A percentile compares a stretch with the other conserved stretches of the same genome.
phyloP scores from a whole-genome alignment of 2,329 filamentous ascomycete species.

The Trichoderma sp. region DNA sequence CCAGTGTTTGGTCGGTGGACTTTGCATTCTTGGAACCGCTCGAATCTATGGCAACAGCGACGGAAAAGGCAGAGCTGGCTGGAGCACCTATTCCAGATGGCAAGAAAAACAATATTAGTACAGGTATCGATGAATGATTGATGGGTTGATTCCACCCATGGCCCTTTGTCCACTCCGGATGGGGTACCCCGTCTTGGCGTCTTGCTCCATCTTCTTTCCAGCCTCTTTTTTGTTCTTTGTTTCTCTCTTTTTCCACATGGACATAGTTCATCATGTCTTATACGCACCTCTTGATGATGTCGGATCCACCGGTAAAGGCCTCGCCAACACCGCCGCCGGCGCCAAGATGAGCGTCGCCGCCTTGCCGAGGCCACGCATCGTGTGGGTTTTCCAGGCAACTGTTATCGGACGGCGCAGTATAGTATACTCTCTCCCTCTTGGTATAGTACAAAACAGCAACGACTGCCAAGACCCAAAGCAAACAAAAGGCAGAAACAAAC shows the following conservation, averaged over 20 bases:
- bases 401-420: background rate
- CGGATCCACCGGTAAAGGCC: background rate
- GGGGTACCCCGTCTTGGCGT: conserved; percentile 2
- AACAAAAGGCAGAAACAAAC: background rate
- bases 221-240: background rate
- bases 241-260: background rate
- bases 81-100: background rate
- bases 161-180: background rate
- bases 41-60: conserved; percentile 15
- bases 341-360: conserved; percentile 23
- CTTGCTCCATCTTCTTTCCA: background rate
- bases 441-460: conserved; percentile 2
- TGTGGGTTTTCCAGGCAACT: conserved; percentile 20
- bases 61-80: conserved; percentile 12
- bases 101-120: background rate
- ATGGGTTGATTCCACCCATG: background rate
- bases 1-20: conserved; percentile 19
- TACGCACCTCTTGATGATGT: conserved; percentile 16
- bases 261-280: background rate
- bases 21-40: background rate
- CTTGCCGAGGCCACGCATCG: conserved; percentile 26
- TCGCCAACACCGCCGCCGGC: conserved; percentile 23
- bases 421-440: background rate
- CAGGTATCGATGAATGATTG: background rate
- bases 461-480: background rate